Evolutionary conservation across 2,329 filamentous ascomycete genomes (phyloP), one percentile per base, ranked within the genome.

Genomic region (Peltaster fructicola): DNA sequence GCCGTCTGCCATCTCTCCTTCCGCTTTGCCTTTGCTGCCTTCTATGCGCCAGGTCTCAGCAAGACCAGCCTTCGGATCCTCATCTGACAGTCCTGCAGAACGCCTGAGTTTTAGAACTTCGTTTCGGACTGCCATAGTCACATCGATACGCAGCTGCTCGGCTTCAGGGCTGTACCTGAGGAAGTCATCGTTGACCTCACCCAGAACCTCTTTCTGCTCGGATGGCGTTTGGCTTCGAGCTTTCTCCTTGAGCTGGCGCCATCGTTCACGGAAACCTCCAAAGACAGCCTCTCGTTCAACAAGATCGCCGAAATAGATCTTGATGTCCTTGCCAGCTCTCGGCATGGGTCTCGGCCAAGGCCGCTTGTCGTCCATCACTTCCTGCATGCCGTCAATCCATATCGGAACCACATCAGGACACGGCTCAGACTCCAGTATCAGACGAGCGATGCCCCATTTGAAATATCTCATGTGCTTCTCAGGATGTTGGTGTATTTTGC

Each of bases 401-500:
- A 98, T 85, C 20, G 88, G 82, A 17, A 98, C 66, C 11, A 98
- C 66, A 38, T 90, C 79, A 0, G 88, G 88, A 33, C 78, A 73
- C 3, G 81, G 80, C 23, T 85, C 77, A 22, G 75, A 69, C 51
- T 98, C 88, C 22, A 98, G 68, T 30, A 98, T 88, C 30, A 95
- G 63, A 2, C 88, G 70, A 5, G 85, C 81, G 2, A 95, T 63
- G 1, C 88, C 88, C 88, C 88, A 98, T 57, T 92, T 93, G 67
- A 95, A 95, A 55, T 98, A 98, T 15, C 88, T 76, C 61, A 95
- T 73, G 6, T 73, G 69, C 40, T 72, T 70, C 20, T 71, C 59
- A 2, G 75, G 66, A 37, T 81, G 73, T 54, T 98, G 88, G 51
- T 95, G 84, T 22, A 92, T 81, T 50, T 78, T 81, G 23, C 82